Base-by-base conservation (phyloP, 495 filamentous ascomycete species). In the Jackrogersella minutella region DNA sequence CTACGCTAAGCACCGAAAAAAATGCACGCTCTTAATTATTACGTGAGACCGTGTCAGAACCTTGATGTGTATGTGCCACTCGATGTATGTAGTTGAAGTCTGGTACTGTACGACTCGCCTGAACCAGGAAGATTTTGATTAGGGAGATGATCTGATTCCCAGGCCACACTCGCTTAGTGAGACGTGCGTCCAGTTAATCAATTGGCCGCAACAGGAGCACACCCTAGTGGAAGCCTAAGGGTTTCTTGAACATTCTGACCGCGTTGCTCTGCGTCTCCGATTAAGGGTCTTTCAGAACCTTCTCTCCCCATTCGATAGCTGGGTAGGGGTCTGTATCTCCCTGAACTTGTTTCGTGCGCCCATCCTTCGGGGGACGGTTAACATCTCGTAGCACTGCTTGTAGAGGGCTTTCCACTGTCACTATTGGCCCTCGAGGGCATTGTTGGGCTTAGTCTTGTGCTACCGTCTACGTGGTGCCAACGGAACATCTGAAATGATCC, bases 391-490 rank as follows among this genome's bases (percentile, higher is more conserved):
- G 16, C 46, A 34, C 41, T 43, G 22, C 55, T 52, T 54, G 28
- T 58, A 44, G 47, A 44, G 19, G 0, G 11, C 21, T 46, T 22
- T 21, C 14, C 30, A 36, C 10, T 22, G 24, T 16, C 26, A 10
- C 55, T 26, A 65, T 62, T 65, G 51, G 61, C 10, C 31, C 39
- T 31, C 16, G 14, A 21, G 26, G 10, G 22, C 49, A 54, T 40
- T 52, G 56, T 47, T 65, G 44, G 62, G 66, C 57, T 62, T 62
- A 62, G 66, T 52, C 33, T 10, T 43, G 56, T 62, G 31, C 16
- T 51, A 69, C 66, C 57, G 16, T 40, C 61, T 69, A 65, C 66
- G 61, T 69, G 66, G 66, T 69, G 66, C 66, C 66, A 69, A 65
- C 61, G 51, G 61, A 50, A 46, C 57, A 43, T 62, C 56, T 49